Percentiles rank a stretch among this genome's conserved stretches.
phyloP scores from a whole-genome alignment of 129 eudicot genomes.

The Pulicaria dysenterica region DNA sequence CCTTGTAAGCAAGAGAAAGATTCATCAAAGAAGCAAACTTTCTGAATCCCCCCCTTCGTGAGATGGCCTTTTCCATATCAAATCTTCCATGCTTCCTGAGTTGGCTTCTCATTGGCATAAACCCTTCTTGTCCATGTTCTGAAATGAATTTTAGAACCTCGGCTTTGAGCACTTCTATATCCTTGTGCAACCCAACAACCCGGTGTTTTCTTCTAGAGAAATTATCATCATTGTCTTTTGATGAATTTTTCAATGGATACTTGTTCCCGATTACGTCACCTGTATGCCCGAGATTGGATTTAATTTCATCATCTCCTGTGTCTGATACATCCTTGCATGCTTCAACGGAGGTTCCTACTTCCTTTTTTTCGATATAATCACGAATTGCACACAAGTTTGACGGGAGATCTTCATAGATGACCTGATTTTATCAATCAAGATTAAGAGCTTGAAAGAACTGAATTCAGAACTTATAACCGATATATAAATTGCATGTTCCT shows the following conservation, averaged over 20 bases:
- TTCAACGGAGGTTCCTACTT: conserved; percentile 39
- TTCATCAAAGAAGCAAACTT: conserved; percentile 81
- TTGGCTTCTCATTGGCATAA: conserved; percentile 97
- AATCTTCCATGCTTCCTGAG: conserved; percentile 87
- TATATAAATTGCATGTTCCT: conserved; percentile 10
- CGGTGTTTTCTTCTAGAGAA: conserved; percentile 58
- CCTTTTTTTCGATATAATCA: conserved; percentile 72
- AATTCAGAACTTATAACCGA: conserved; percentile 10
- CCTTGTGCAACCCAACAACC: conserved; percentile 83
- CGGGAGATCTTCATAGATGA: conserved; percentile 94
- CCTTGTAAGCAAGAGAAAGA: conserved; percentile 92
- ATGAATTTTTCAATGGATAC: conserved; percentile 22
- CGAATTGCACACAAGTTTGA: conserved; percentile 94
- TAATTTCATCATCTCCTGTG: conserved; percentile 34
- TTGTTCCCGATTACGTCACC: conserved; percentile 22
- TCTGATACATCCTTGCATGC: conserved; percentile 18
- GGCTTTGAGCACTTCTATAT: conserved; percentile 74
- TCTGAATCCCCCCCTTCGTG: conserved; percentile 92
- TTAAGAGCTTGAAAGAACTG: conserved; percentile 1
- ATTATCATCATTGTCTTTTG: conserved; percentile 28
- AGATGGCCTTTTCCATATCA: conserved; percentile 91
- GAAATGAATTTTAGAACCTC: conserved; percentile 72
- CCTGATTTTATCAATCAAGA: conserved; percentile 43
- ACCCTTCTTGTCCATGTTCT: conserved; percentile 91
- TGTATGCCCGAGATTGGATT: conserved; percentile 13